Base-by-base conservation (phyloP, 164 flowering plant species). In the Protea cynaroides region DNA sequence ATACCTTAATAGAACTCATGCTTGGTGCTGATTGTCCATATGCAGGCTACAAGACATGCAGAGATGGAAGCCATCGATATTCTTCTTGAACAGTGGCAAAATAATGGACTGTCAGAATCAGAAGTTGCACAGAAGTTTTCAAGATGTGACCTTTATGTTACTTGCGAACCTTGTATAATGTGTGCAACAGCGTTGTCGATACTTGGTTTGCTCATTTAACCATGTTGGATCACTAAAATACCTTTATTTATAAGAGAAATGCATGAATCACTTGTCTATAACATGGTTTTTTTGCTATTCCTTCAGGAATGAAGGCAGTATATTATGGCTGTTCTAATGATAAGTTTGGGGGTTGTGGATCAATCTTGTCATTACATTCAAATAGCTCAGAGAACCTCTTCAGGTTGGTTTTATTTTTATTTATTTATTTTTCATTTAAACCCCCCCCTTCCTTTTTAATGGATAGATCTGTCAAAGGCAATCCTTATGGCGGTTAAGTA, bases 121-220 rank as follows among this genome's bases (percentile, higher is more conserved):
- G 84, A 94, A 71, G 81, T 85, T 64, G 84, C 86, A 18, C 71
- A 73, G 50, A 84, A 65, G 25, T 79, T 91, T 63, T 86, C 95
- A 24, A 80, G 71, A 52, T 86, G 95, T 67, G 69, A 49, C 64
- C 87, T 94, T 37, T 94, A 89, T 80, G 98, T 94, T 46, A 94
- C 98, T 10, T 94, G 98, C 79, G 98, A 94, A 80, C 98, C 98
- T 14, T 94, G 98, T 71, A 94, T 94, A 46, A 94, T 94, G 98
- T 94, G 98, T 74, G 97, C 97, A 12, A 74, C 85, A 17, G 91
- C 97, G 17, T 80, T 94, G 44, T 89, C 97, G 23, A 78, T 87
- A 68, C 75, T 93, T 62, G 98, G 96, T 86, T 75, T 74, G 76
- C 51, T 44, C 37, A 57, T 65, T 55, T 49, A 19, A 25, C 24